Conservation (phyloP, 2,329 filamentous ascomycete genomes). For the Epichloe elymi region DNA sequence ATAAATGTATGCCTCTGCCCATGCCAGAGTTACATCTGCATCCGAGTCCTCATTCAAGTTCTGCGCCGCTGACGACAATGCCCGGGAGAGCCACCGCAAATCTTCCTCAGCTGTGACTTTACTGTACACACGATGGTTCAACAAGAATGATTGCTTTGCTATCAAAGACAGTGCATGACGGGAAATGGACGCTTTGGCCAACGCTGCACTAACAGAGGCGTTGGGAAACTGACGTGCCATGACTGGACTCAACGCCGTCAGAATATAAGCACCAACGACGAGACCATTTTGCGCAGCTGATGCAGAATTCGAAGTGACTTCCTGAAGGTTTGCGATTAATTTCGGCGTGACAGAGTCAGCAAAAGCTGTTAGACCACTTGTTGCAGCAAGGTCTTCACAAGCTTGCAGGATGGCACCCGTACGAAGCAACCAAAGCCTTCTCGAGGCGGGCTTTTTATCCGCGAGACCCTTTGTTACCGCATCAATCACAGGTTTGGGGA, state of each 20-base stretch:
- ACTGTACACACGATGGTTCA: conserved; percentile 73
- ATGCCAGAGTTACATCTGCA: conserved; percentile 47
- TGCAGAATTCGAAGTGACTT: conserved; percentile 65
- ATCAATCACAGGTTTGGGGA: conserved; percentile 56
- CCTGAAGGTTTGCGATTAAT: conserved; percentile 59
- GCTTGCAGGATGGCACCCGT: conserved; percentile 58
- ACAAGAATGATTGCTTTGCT: conserved; percentile 77
- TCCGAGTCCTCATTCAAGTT: conserved; percentile 36
- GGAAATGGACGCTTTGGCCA: conserved; percentile 47
- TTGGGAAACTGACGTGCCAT: conserved; percentile 42
- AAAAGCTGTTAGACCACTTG: conserved; percentile 35
- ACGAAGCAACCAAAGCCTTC: conserved; percentile 68
- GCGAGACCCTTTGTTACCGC: conserved; percentile 66
- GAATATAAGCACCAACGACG: conserved; percentile 66
- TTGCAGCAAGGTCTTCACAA: conserved; percentile 29
- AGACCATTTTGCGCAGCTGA: conserved; percentile 70
- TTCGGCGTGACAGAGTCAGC: conserved; percentile 39
- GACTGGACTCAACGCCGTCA: conserved; percentile 48
- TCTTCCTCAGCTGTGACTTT: conserved; percentile 68
- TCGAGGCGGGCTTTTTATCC: conserved; percentile 71
- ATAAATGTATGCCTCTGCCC: conserved; percentile 80
- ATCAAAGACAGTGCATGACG: conserved; percentile 54
- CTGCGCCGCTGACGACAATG: conserved; percentile 49
- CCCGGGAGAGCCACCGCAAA: conserved; percentile 60
- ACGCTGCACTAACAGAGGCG: conserved; percentile 26